phyloP scores from a whole-genome alignment of 2,329 filamentous ascomycete species.

The Pseudogymnoascus sp. region DNA sequence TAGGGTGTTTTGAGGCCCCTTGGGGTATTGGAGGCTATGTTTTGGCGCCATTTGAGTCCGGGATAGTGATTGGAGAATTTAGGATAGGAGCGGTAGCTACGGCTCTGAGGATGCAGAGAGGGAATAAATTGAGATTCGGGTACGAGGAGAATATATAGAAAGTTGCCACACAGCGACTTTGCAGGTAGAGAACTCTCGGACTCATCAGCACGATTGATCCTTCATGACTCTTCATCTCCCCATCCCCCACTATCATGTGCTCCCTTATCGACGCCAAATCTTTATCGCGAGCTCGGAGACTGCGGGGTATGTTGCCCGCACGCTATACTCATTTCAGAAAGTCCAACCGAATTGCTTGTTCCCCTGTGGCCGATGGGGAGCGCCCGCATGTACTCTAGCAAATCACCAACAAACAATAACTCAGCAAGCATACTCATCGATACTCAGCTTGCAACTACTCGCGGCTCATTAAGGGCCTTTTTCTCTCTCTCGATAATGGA shows the following conservation, averaged over 20 bases:
- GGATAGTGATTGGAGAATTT: not conserved
- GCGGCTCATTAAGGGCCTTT: not conserved
- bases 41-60: not conserved
- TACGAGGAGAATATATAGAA: not conserved
- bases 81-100: not conserved
- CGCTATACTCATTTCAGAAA: not conserved
- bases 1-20: conserved; percentile 22
- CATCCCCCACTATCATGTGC: not conserved
- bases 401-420: not conserved
- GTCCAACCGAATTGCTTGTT: not conserved
- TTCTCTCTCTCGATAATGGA: not conserved
- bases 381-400: not conserved
- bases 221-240: not conserved
- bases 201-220: not conserved
- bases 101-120: not conserved
- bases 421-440: not conserved
- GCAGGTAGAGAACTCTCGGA: not conserved
- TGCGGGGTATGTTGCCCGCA: not conserved
- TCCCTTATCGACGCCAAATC: not conserved
- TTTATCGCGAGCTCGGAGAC: not conserved
- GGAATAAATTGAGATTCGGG: not conserved
- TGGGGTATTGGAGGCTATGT: conserved; percentile 21
- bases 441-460: not conserved
- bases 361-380: not conserved
- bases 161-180: not conserved